Conservation (phyloP, 208 protist genomes). For the Wallacemonas sp. region DNA sequence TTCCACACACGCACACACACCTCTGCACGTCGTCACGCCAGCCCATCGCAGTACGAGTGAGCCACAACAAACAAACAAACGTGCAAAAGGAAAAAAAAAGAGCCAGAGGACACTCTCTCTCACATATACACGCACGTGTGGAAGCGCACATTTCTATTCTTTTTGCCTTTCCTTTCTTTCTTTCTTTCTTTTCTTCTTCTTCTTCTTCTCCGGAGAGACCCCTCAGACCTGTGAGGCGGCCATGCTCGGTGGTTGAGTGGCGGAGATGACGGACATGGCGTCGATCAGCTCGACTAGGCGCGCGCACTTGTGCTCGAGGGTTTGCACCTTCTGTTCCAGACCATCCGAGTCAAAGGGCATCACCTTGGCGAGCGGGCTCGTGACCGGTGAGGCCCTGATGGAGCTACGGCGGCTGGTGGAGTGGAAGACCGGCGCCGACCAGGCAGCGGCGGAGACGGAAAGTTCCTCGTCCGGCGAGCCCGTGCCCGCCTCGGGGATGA, state of each 20-base stretch:
- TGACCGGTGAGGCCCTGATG: neutral
- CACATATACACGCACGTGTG: too few species aligned
- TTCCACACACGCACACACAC: too few species aligned
- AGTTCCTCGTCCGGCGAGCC: constrained; percentile 23
- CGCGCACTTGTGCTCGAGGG: constrained; percentile 33
- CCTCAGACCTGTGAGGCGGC: constrained; percentile 34
- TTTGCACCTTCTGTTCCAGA: constrained; percentile 29
- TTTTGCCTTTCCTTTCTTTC: too few species aligned
- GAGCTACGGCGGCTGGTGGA: constrained; percentile 2
- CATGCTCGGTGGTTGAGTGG: constrained; percentile 59
- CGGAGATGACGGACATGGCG: constrained; percentile 34
- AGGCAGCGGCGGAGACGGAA: constrained; percentile 12
- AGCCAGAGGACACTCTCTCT: too few species aligned
- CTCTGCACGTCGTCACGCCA: too few species aligned
- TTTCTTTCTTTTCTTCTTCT: too few species aligned
- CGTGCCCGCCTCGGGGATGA: constrained; percentile 32
- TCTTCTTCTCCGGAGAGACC: too few species aligned
- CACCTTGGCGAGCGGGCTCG: neutral
- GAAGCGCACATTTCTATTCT: too few species aligned
- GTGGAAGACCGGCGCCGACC: neutral
- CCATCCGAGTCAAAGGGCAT: constrained; percentile 18
- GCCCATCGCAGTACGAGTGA: too few species aligned
- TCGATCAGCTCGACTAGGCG: constrained; percentile 45
- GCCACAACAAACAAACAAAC: too few species aligned
- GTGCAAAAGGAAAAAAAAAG: too few species aligned